Evolutionary conservation across 2,329 filamentous ascomycete genomes (phyloP), one percentile per base, ranked within the genome.

Genomic region (Hypoxylon sp.): DNA sequence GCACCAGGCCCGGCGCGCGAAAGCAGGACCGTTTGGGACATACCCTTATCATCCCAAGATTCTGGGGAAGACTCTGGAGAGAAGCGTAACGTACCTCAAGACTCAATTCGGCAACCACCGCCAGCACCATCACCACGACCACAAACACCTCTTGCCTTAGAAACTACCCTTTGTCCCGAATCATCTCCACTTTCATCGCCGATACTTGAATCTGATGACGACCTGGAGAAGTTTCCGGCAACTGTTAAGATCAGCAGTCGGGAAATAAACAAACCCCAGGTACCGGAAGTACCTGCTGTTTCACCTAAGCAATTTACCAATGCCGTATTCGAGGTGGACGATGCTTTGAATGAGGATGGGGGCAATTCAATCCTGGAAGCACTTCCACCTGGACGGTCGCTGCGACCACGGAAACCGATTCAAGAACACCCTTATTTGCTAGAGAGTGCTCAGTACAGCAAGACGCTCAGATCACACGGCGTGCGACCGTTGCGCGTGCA

Each of bases 371-470:
- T 57, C 4, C 67, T 60, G 28, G 58, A 55, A 44, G 46, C 22
- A 48, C 16, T 38, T 42, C 65, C 55, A 40, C 59, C 65, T 16
- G 69, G 82, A 64, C 81, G 85, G 32, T 86, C 83, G 3, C 76
- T 89, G n/a, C 81, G 86, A 5, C 85, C 85, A 0, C 81, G 86
- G 18, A 89, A 88, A 64, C 85, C 85, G 0, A 88, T 88, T 5
- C 86, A 89, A 71, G 80, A 88, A 70, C 85, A 87, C 45, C 86
- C 86, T 2, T 89, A 88, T 66, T 75, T 84, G 4, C 76, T 88
- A 3, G 86, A 89, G 66, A 84, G 81, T 71, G 85, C 81, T 0
- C 81, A 83, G 26, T 88, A 87, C 72, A 83, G 81, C 57, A 84
- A 77, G 2, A 75, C 81, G 18, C 81, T 87, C 69, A 85, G 83